phyloP scores from a whole-genome alignment of 495 filamentous ascomycete species.

The Annulohypoxylon stygium region DNA sequence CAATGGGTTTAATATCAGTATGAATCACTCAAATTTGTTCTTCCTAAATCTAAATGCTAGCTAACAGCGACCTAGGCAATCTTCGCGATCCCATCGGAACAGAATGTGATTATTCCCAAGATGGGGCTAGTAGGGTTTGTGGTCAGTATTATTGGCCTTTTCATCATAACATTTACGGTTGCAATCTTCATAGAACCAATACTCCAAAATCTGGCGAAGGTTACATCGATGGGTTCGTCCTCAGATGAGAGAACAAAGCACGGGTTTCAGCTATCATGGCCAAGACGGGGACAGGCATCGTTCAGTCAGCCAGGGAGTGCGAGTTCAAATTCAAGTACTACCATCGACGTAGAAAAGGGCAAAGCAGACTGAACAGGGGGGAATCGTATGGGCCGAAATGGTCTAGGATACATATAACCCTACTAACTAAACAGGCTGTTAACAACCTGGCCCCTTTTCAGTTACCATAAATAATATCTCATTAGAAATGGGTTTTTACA shows the following conservation, averaged over 20 bases:
- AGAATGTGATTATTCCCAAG: slow-evolving; percentile 22
- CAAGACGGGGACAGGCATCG: neutral
- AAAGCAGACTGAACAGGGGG: too few relatives aligned
- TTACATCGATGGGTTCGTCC: neutral
- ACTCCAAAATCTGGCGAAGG: neutral
- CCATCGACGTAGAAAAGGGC: too few relatives aligned
- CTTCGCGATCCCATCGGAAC: slow-evolving; percentile 24
- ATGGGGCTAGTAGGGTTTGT: slow-evolving; percentile 26
- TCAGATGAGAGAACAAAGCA: neutral
- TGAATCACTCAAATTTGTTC: neutral
- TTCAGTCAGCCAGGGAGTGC: neutral
- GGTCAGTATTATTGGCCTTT: neutral
- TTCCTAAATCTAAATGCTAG: neutral
- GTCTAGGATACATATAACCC: too few relatives aligned
- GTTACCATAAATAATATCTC: too few relatives aligned
- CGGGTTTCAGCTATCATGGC: neutral
- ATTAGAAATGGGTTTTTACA: too few relatives aligned
- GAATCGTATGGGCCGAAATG: too few relatives aligned
- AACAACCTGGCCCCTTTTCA: too few relatives aligned
- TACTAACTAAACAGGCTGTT: too few relatives aligned
- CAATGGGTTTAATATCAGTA: slow-evolving; percentile 40
- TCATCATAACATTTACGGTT: slow-evolving; percentile 18
- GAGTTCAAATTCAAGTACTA: neutral
- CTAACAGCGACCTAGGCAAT: slow-evolving; percentile 9
- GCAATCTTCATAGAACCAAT: slow-evolving; percentile 14